Base-by-base conservation (phyloP, 2,329 filamentous ascomycete species). In the Westerdykella aurantiaca region DNA sequence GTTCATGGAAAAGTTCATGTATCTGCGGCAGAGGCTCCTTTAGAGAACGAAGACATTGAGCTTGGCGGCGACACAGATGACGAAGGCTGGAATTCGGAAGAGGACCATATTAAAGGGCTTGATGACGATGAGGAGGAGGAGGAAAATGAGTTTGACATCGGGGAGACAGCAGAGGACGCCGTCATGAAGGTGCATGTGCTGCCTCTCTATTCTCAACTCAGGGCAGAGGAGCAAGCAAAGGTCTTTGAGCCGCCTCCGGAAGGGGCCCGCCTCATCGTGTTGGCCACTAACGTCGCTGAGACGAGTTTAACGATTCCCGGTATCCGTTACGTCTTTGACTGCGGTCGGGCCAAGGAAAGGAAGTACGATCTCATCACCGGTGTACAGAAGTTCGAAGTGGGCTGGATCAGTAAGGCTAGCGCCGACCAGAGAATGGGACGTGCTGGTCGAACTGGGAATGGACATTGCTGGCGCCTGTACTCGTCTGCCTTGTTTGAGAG, bases 371-470 rank as follows among this genome's bases (percentile, higher is more conserved):
- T 81, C n/a, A 72, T 80, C 10, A 96, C 86, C 7, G 91, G 91
- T 3, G 91, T 98, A 0, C 93, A 98, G 64, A 95, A 86, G 60
- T 98, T 95, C 63, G 86, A 95, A 57, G 81, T 98, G 42, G 85
- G 86, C 34, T 98, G 91, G 88, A 94, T 97, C 63, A 96, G 90
- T 72, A 97, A 98, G 71, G 93, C 93, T 22, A 95, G 88, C 64
- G 91, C 93, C 6, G 86, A 83, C 52, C 93, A 98, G 68, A 80
- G 93, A 64, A 82, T 88, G 46, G 93, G 93, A 70, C 88, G 93
- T 77, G 93, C 93, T 45, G 93, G 94, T 50, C 84, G 93, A 75
- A 98, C 91, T 4, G 91, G 89, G 0, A 90, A 93, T 1, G 93
- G 93, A 6, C 94, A 98, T 68, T 97, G 91, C 69, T 98, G 96